phyloP scores from a whole-genome alignment of 306 rosid genomes.

The Mucuna pruriens region DNA sequence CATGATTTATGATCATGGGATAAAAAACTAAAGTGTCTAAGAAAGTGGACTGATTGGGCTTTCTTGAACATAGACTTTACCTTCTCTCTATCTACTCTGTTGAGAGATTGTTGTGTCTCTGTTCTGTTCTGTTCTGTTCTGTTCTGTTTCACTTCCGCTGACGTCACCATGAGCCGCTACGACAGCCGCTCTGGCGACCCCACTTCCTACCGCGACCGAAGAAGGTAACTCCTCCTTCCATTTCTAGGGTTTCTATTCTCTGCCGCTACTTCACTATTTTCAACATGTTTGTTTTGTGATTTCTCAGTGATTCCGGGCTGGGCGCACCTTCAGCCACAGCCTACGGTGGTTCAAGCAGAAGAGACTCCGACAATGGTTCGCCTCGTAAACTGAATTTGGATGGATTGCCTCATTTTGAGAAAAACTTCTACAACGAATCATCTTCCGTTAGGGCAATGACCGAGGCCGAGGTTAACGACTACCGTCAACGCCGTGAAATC shows the following conservation, averaged over 20 bases:
- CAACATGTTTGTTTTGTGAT: not conserved
- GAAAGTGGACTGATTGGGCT: too few relatives aligned
- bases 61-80: too few relatives aligned
- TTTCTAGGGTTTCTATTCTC: too few relatives aligned
- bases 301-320: conserved; percentile 72
- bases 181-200: conserved; percentile 95
- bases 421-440: conserved; percentile 80
- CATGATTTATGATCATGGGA: too few relatives aligned
- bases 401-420: conserved; percentile 85
- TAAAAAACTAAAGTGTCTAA: too few relatives aligned
- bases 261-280: too few relatives aligned
- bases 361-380: conserved; percentile 51
- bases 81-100: too few relatives aligned
- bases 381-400: conserved; percentile 80
- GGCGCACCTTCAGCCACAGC: conserved; percentile 62
- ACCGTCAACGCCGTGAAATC: conserved; percentile 71
- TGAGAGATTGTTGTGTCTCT: too few relatives aligned
- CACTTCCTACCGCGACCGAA: conserved; percentile 84
- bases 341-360: conserved; percentile 54
- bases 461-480: conserved; percentile 74
- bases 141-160: too few relatives aligned
- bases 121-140: too few relatives aligned
- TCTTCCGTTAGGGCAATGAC: conserved; percentile 78
- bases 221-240: conserved; percentile 54
- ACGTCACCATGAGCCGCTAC: conserved; percentile 76